Evolutionary conservation across 2,329 filamentous ascomycete genomes (phyloP).

Genomic region (Aspergillus sp.): DNA sequence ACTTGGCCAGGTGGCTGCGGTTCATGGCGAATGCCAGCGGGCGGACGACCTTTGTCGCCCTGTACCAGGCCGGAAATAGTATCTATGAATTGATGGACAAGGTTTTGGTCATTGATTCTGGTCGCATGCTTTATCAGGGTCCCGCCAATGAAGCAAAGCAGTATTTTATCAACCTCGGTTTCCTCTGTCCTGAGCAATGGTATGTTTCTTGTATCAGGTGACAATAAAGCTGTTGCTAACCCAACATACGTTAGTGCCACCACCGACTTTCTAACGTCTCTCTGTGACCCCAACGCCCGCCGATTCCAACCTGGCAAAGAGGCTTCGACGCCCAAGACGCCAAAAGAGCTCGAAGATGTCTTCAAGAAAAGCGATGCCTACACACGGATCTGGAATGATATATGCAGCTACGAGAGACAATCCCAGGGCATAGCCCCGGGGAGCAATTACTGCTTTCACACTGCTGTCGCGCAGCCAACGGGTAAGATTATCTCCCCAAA

Average conservation of each 20-base stretch:
- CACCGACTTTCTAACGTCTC: constrained; percentile 70
- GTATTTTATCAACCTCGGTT: constrained; percentile 65
- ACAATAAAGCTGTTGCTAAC: not conserved
- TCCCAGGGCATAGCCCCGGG: constrained; percentile 53
- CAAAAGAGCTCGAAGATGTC: constrained; percentile 62
- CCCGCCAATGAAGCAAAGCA: constrained; percentile 54
- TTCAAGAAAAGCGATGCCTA: constrained; percentile 63
- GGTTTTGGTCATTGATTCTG: constrained; percentile 70
- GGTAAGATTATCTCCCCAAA: too few relatives aligned
- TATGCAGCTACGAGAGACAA: constrained; percentile 56
- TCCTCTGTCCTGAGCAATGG: constrained; percentile 51
- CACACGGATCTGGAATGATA: constrained; percentile 55
- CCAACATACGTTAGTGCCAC: constrained; percentile 51
- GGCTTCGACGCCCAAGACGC: constrained; percentile 61
- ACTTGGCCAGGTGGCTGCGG: constrained; percentile 66
- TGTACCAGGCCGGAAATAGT: constrained; percentile 67
- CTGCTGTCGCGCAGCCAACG: constrained; percentile 59
- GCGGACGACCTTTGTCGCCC: constrained; percentile 64
- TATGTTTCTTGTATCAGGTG: constrained; percentile 1
- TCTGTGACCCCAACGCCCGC: constrained; percentile 69
- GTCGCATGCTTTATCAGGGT: constrained; percentile 64
- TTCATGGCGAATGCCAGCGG: constrained; percentile 73
- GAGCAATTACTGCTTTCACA: constrained; percentile 62
- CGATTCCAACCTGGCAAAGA: constrained; percentile 63
- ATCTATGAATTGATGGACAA: constrained; percentile 75